Percentiles rank a stretch among this genome's conserved stretches.
Conservation (phyloP, 1,284 basidiomycete species). For the Malassezia caprae region DNA sequence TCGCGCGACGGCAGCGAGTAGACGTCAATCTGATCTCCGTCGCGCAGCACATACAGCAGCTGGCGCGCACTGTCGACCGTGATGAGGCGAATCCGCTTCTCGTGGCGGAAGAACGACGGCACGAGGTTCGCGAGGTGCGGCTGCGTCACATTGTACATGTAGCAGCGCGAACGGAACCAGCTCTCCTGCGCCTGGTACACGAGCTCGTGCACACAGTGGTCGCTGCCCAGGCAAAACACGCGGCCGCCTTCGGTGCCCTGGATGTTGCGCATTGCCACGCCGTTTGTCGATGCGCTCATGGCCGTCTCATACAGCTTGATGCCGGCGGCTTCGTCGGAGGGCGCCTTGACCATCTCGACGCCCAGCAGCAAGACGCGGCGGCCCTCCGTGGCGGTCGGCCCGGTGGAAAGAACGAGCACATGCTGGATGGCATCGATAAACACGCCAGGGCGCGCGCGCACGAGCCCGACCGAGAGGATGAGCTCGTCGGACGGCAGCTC, state of each 20-base stretch:
- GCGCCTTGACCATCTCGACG: conserved; percentile 53
- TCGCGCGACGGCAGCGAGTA: conserved; percentile 32
- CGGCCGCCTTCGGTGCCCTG: conserved; percentile 69
- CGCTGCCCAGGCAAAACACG: conserved; percentile 77
- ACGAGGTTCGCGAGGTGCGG: conserved; percentile 42
- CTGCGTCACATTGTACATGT: conserved; percentile 63
- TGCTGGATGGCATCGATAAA: conserved; percentile 87
- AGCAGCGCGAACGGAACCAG: conserved; percentile 72
- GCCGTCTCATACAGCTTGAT: conserved; percentile 86
- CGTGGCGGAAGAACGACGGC: conserved; percentile 51
- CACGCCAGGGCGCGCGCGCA: conserved; percentile 53
- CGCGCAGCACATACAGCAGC: conserved; percentile 38
- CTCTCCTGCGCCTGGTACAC: conserved; percentile 82
- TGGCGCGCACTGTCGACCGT: conserved; percentile 34
- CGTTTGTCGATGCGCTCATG: conserved; percentile 64
- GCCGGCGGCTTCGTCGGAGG: conserved; percentile 54
- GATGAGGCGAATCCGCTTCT: conserved; percentile 52
- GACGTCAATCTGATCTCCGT: conserved; percentile 39
- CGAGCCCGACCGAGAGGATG: conserved; percentile 59
- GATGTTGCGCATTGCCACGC: conserved; percentile 65
- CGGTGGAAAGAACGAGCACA: conserved; percentile 79
- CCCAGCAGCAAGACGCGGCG: conserved; percentile 75
- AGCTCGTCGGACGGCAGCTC: conserved; percentile 74
- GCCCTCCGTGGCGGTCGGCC: conserved; percentile 48
- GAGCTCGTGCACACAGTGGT: conserved; percentile 83